Percentiles rank a stretch among this genome's conserved stretches.
Evolutionary conservation across 768 basidiomycete species (phyloP).

Genomic region (Trametes villosa): DNA sequence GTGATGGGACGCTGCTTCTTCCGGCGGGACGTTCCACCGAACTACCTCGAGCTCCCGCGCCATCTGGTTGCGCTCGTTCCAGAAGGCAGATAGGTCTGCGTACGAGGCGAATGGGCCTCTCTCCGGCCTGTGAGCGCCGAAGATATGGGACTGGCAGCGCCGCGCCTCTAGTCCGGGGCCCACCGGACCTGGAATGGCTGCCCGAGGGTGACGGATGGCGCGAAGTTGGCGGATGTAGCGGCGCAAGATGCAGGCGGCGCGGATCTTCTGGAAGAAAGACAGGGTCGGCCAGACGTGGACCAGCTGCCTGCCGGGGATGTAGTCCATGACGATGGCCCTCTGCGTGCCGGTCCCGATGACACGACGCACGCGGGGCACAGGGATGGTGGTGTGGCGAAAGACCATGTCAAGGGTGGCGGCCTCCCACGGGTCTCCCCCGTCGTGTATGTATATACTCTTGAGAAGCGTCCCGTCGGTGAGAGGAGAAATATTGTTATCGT

Average conservation of each 20-base stretch:
- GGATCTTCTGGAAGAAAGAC: slow-evolving; percentile 28
- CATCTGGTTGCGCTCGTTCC: no score
- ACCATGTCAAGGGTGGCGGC: slow-evolving; percentile 2
- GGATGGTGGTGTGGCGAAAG: slow-evolving; percentile 18
- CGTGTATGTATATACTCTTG: no score
- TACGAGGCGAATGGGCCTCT: slow-evolving; percentile 12
- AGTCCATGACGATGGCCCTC: slow-evolving; percentile 27
- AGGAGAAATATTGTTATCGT: no score
- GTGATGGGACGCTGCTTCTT: no score
- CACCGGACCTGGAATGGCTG: slow-evolving; percentile 1
- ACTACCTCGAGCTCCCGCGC: no score
- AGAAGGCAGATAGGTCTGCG: neutral
- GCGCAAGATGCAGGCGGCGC: slow-evolving; percentile 35
- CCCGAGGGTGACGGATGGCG: neutral
- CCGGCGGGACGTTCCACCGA: no score
- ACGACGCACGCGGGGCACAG: slow-evolving; percentile 22
- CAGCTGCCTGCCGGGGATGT: slow-evolving; percentile 32
- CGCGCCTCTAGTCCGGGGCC: neutral
- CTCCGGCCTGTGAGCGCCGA: neutral
- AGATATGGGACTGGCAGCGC: slow-evolving; percentile 1
- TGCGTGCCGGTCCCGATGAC: neutral
- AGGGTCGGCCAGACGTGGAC: slow-evolving; percentile 32
- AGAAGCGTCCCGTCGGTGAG: no score
- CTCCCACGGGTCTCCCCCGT: no score
- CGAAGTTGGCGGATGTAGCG: slow-evolving; percentile 35